These are phyloP conservation scores for Salix udensis DNA, from an alignment of 345 rosid genomes.

Conservation along the genomic window DNA sequence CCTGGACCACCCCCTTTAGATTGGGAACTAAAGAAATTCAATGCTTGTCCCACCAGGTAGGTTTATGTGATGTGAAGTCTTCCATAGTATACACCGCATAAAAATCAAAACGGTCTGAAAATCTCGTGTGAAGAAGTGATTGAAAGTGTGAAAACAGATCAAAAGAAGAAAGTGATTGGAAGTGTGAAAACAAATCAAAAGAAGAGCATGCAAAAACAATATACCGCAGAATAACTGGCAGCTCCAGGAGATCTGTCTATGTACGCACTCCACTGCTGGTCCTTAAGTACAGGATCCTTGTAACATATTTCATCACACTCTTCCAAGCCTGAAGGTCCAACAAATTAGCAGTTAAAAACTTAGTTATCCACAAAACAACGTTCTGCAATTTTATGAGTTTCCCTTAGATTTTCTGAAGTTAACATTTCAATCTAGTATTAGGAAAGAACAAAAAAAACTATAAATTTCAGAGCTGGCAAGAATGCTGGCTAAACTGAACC, in stretches of 20 bases:
- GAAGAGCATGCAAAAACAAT: not conserved
- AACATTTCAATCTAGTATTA: not conserved
- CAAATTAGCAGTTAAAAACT: conserved; percentile 16
- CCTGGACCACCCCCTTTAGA: not conserved
- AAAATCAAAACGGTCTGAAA: not conserved
- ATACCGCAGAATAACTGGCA: conserved; percentile 73
- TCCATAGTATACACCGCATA: not conserved
- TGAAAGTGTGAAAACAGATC: not conserved
- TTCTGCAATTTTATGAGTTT: not conserved
- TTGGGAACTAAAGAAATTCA: not conserved
- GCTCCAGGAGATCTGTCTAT: conserved; percentile 93
- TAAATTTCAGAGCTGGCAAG: not conserved
- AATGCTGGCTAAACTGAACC: not conserved
- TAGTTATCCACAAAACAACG: not conserved
- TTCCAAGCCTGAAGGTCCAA: conserved; percentile 51
- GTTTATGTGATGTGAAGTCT: not conserved
- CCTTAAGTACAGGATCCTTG: conserved; percentile 94
- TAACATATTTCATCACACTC: conserved; percentile 87
- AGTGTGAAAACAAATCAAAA: not conserved
- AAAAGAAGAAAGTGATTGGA: not conserved
- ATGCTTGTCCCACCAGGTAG: not conserved
- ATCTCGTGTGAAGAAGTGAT: not conserved
- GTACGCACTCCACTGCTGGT: conserved; percentile 81
- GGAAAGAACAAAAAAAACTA: too few relatives aligned
- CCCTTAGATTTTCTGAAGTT: not conserved